phyloP scores from a whole-genome alignment of 140 eudicot species.

The Ambrosia hybrid region DNA sequence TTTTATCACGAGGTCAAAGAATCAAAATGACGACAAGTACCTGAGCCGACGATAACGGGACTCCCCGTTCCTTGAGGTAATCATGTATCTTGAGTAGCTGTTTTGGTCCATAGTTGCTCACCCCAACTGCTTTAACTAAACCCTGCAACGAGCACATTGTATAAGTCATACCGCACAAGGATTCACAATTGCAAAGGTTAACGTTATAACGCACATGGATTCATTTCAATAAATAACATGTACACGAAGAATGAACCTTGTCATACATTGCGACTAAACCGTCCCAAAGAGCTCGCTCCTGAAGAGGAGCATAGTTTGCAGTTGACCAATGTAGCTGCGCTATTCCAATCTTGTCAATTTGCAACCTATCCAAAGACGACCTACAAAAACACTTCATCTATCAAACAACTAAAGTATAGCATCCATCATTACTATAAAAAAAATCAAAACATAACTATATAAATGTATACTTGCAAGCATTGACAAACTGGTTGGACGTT shows the following conservation, averaged over 20 bases:
- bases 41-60: slow-evolving; percentile 95
- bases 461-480: slow-evolving; percentile 76
- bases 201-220: too few species aligned
- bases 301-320: slow-evolving; percentile 94
- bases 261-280: slow-evolving; percentile 98
- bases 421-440: too few species aligned
- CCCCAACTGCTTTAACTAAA: slow-evolving; percentile 91
- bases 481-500: slow-evolving; percentile 88
- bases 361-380: slow-evolving; percentile 80
- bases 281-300: slow-evolving; percentile 97
- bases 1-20: not conserved
- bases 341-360: slow-evolving; percentile 84
- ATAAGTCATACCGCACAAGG: too few species aligned
- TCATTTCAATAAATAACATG: slow-evolving; percentile 7
- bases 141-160: slow-evolving; percentile 47
- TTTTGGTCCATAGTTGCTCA: slow-evolving; percentile 97
- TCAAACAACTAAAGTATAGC: too few species aligned
- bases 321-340: slow-evolving; percentile 98
- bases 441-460: too few species aligned
- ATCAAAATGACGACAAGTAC: slow-evolving; percentile 26
- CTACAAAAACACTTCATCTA: slow-evolving; percentile 39
- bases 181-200: too few species aligned
- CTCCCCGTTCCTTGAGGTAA: slow-evolving; percentile 81
- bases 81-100: slow-evolving; percentile 74
- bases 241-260: slow-evolving; percentile 43